Evolutionary conservation across 2,329 filamentous ascomycete genomes (phyloP).

Genomic region (Cordyceps javanica): DNA sequence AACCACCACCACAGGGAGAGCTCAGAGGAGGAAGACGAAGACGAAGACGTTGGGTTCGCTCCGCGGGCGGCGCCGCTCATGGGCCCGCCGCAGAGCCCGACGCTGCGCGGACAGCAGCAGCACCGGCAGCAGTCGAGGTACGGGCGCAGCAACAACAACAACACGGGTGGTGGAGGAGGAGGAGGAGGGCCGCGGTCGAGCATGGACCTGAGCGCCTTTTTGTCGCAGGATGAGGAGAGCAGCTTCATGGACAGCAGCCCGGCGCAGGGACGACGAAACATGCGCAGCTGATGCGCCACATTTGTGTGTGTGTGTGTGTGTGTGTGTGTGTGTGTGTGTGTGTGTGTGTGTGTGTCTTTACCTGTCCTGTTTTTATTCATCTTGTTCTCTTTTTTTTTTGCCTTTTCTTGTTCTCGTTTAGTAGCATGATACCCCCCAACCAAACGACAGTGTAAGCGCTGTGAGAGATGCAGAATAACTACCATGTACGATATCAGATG

Average conservation of each 20-base stretch:
- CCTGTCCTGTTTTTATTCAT: too few species aligned
- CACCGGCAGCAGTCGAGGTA: too few species aligned
- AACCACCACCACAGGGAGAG: slow-evolving; percentile 14
- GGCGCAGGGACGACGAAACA: slow-evolving; percentile 32
- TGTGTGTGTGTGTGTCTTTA: too few species aligned
- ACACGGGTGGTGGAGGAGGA: not conserved
- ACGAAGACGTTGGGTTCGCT: slow-evolving; percentile 33
- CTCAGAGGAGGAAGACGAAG: slow-evolving; percentile 17
- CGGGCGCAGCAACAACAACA: slow-evolving; percentile 9
- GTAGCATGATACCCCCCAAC: too few species aligned
- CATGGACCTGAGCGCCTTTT: slow-evolving; percentile 50
- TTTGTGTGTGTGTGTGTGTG: not conserved
- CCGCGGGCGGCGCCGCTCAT: slow-evolving; percentile 28
- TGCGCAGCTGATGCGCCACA: slow-evolving; percentile 18
- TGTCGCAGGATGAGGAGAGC: slow-evolving; percentile 53
- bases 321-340: too few species aligned
- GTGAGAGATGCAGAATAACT: too few species aligned
- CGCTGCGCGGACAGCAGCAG: slow-evolving; percentile 23
- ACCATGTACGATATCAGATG: not conserved
- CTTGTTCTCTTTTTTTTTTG: too few species aligned
- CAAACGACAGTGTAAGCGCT: too few species aligned
- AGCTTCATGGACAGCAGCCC: slow-evolving; percentile 52
- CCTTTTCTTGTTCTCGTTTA: too few species aligned
- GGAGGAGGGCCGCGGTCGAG: slow-evolving; percentile 34
- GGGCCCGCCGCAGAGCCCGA: slow-evolving; percentile 32